These are phyloP conservation scores for Babesia bovis DNA, from an alignment of 169 alveolate species.

Conservation along the genomic window DNA sequence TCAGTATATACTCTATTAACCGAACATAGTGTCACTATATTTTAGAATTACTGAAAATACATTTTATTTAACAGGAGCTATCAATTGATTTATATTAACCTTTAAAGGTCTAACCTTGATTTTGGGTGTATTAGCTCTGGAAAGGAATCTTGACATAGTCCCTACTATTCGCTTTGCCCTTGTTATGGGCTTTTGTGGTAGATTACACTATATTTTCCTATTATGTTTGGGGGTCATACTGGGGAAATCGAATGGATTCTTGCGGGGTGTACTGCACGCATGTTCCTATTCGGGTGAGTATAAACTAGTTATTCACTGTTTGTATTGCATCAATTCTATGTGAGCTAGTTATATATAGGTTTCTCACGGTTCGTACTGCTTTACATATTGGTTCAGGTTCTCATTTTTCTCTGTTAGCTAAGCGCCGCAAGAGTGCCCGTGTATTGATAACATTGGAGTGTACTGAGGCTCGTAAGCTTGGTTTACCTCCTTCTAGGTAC, in stretches of 20 bases:
- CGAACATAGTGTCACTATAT: neutral
- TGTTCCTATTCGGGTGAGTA: neutral
- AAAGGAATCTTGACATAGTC: too few species aligned
- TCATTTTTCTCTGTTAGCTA: conserved; percentile 6
- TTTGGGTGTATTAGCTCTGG: too few species aligned
- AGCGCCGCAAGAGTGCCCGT: conserved; percentile 66
- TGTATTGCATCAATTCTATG: too few species aligned
- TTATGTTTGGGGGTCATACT: neutral
- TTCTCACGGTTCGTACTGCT: too few species aligned
- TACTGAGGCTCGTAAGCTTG: conserved; percentile 75
- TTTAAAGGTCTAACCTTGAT: too few species aligned
- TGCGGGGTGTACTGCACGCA: neutral
- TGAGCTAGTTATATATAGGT: too few species aligned
- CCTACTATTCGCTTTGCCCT: neutral
- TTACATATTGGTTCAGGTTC: neutral
- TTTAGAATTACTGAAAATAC: neutral
- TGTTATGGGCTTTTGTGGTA: conserved; percentile 3
- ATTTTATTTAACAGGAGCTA: neutral
- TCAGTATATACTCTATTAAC: neutral
- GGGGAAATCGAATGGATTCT: neutral
- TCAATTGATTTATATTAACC: too few species aligned
- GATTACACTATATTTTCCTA: neutral
- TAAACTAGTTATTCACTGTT: too few species aligned
- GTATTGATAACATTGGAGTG: conserved; percentile 74
- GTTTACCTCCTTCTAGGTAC: conserved; percentile 76